Evolutionary conservation across 768 basidiomycete species (phyloP), one percentile per base, ranked within the genome.

Genomic region (Chlorophyllum brunneum): DNA sequence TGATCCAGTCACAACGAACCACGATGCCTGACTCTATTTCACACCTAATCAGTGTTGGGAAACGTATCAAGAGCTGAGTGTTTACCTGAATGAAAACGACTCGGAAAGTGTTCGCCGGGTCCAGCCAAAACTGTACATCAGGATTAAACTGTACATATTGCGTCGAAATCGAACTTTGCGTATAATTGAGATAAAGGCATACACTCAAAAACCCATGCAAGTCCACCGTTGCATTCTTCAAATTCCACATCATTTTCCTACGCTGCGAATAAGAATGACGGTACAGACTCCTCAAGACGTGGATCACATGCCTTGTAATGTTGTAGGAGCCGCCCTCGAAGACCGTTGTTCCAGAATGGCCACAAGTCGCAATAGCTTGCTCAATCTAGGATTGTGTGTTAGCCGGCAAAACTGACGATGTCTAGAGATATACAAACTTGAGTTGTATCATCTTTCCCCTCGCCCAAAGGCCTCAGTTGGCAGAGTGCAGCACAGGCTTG

Each of bases 1-100:
- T 18, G 65, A 65, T 3, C 81, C 81, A 4, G 80, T 80, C 26
- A 83, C 67, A 46, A 83, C 77, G 56, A 83, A 83, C 79, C 81
- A 83, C 4, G 82, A 83, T 2, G 81, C 78, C 67, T 83, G 82
- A 57, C 67, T 75, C 78, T 82, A 48, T 9, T 38, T 7, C 11
- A n/a, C 24, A 15, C 4, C 1, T 13, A 34, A 23, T 49, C 1
- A 41, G 40, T 15, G 15, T 24, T 13, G 8, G 8, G 16, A 29
- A 30, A 16, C 9, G 31, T 13, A 15, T 13, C 16, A 31, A 10
- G 10, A 33, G 1, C 4, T 6, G 13, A 9, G 10, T 20, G 20
- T 18, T 8, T 42, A 18, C 79, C 67, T 82, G 81, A 48, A 83
- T 80, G 61, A 80, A 81, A 22, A 83, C 77, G 10, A 80, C 80